Evolutionary conservation across 192 early-diverging fungal species (phyloP), one percentile per base, ranked within the genome.

Genomic region (Funneliformis mosseae): DNA sequence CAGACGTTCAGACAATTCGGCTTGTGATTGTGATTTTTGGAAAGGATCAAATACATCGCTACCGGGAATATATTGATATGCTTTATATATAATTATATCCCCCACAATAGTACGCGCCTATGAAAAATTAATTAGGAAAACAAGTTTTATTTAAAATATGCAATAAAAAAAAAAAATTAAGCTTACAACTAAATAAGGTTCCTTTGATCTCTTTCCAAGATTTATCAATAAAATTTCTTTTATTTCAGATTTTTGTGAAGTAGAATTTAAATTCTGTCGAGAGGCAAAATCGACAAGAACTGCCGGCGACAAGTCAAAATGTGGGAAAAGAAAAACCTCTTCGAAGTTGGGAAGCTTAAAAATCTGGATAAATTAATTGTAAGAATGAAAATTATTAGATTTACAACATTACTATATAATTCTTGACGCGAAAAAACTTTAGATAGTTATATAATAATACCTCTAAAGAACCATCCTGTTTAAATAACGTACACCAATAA

Each of bases 31-130:
- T n/a, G 78, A 55, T 4, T 79, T 79, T 48, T 46, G 33, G 23
- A 21, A 39, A 38, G 45, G 81, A 6, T 74, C 81, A 41, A 45
- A 77, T 27, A 76, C 39, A 74, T 87, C 84, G 5, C 46, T 68
- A 8, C 78, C 78, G 1, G 89, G 85, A 18, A 90, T 76, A 77
- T 89, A 89, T 55, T 83, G 81, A 77, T 90, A 91, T 10, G 88
- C 88, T 77, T 90, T 88, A 83, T 96, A 96, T 1, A 95, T 89
- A 10, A 92, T 83, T 11, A 96, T 87, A 78, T 96, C 94, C 11
- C 88, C 86, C 10, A 87, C 83, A 28, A 83, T 85, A 9, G 93
- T 92, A 45, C 92, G 88, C 28, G 84, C 88, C 93, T 94, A 83
- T 76, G 27, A n/a, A 33, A 21, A 42, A 33, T 7, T 18, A 41